Conservation (phyloP, 129 eudicot species). For the Smallanthus sonchifolius region DNA sequence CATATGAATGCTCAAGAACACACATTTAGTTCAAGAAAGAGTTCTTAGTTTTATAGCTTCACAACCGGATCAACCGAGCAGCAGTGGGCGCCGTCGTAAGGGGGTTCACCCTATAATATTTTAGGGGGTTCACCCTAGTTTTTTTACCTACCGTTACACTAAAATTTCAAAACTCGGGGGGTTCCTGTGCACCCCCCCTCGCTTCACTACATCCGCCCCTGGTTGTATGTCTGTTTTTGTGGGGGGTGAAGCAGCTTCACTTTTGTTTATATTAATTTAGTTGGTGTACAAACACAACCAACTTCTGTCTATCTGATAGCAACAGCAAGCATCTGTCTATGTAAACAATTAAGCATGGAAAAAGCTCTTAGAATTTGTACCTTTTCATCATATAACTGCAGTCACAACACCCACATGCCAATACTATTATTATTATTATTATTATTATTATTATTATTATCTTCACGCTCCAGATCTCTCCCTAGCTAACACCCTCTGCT, state of each 20-base stretch:
- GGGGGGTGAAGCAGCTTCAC: constrained; percentile 17
- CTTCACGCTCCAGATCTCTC: constrained; percentile 27
- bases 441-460: background rate
- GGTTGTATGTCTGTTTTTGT: constrained; percentile 3
- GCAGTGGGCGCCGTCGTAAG: no score
- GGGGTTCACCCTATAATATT: no score
- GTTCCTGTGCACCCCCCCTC: no score
- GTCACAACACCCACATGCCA: constrained; percentile 37
- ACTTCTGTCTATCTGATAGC: constrained; percentile 32
- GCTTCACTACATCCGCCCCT: no score
- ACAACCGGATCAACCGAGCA: no score
- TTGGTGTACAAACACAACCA: constrained; percentile 39
- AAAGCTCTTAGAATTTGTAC: constrained; percentile 32
- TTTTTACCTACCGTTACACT: no score
- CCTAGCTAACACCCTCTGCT: constrained; percentile 29
- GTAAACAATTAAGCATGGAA: constrained; percentile 25
- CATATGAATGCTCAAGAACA: no score
- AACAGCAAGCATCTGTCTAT: constrained; percentile 31
- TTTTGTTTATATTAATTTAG: constrained; percentile 37
- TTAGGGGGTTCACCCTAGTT: no score
- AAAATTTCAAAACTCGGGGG: no score
- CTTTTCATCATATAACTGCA: constrained; percentile 39
- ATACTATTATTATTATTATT: background rate
- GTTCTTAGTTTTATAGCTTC: no score
- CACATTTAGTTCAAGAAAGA: no score